Percentiles rank a stretch among this genome's conserved stretches.
phyloP scores from a whole-genome alignment of 1,284 basidiomycete genomes.

The Rhodotorula sp. region DNA sequence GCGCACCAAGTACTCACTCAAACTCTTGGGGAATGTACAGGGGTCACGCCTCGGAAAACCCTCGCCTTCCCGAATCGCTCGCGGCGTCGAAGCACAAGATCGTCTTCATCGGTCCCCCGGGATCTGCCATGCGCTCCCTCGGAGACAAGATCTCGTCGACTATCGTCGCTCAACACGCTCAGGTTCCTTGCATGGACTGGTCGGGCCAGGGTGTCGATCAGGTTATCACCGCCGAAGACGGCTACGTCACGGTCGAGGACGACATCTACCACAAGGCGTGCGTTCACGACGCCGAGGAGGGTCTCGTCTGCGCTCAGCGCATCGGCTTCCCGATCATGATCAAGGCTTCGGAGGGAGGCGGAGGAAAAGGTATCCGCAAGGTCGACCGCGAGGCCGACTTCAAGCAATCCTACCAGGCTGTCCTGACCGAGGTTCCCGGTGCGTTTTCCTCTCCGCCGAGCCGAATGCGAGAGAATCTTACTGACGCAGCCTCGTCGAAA shows the following conservation, averaged over 20 bases:
- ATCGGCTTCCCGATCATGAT: conserved; percentile 99
- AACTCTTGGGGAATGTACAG: conserved; percentile 41
- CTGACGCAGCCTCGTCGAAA: conserved; percentile 5
- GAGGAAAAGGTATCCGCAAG: conserved; percentile 97
- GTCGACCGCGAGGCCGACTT: conserved; percentile 83
- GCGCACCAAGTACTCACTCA: neutral
- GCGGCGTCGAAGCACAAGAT: conserved; percentile 91
- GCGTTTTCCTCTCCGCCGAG: conserved; percentile 39
- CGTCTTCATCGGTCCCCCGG: conserved; percentile 98
- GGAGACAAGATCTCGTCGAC: conserved; percentile 99
- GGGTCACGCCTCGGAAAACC: conserved; percentile 99
- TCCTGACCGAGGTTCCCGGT: conserved; percentile 96
- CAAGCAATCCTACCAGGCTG: conserved; percentile 90
- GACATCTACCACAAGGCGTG: conserved; percentile 88
- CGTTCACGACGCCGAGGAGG: conserved; percentile 85
- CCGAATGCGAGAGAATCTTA: neutral
- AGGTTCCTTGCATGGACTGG: conserved; percentile 99
- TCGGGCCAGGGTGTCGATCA: conserved; percentile 93
- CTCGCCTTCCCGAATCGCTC: conserved; percentile 92
- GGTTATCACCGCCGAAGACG: conserved; percentile 78
- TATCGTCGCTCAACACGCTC: conserved; percentile 94
- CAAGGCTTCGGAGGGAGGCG: conserved; percentile 98
- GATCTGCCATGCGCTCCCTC: conserved; percentile 97
- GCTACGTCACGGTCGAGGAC: conserved; percentile 92
- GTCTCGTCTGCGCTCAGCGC: conserved; percentile 74